Evolutionary conservation across 2,329 filamentous ascomycete genomes (phyloP).

Genomic region (Trichoderma aggressivum): DNA sequence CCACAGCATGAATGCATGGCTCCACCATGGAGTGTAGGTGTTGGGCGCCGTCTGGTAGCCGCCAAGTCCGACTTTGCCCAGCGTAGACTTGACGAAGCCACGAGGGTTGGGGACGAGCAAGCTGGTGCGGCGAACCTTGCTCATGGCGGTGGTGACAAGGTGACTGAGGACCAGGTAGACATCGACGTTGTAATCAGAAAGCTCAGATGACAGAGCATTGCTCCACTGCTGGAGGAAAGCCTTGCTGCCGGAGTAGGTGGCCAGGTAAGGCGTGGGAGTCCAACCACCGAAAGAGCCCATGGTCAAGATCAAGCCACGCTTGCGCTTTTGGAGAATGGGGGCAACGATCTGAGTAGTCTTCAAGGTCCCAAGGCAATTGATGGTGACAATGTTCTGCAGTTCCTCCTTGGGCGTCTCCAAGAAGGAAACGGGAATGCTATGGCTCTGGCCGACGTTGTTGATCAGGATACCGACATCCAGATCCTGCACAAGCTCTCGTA

Average conservation of each 20-base stretch:
- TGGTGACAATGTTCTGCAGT: constrained; percentile 84
- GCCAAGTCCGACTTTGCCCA: constrained; percentile 79
- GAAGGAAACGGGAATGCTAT: constrained; percentile 90
- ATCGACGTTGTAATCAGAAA: constrained; percentile 75
- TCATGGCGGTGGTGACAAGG: constrained; percentile 94
- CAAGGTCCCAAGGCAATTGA: constrained; percentile 91
- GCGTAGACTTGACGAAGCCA: constrained; percentile 72
- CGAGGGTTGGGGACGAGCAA: constrained; percentile 76
- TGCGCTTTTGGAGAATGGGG: constrained; percentile 79
- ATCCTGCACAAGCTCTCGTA: constrained; percentile 64
- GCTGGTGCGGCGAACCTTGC: constrained; percentile 81
- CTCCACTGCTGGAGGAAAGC: constrained; percentile 98
- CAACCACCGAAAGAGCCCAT: constrained; percentile 97
- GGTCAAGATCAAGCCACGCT: constrained; percentile 84
- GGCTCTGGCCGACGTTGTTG: constrained; percentile 96
- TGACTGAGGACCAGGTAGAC: constrained; percentile 93
- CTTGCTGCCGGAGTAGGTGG: constrained; percentile 96
- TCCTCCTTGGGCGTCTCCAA: constrained; percentile 73
- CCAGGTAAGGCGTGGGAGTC: constrained; percentile 85
- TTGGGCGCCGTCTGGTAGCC: constrained; percentile 75
- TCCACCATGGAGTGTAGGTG: constrained; percentile 92
- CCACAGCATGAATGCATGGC: constrained; percentile 85
- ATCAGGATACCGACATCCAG: constrained; percentile 84
- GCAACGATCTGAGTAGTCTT: constrained; percentile 82
- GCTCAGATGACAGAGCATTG: constrained; percentile 76